Conservation (phyloP, 2,329 filamentous ascomycete species). For the Diaporthe velutina region DNA sequence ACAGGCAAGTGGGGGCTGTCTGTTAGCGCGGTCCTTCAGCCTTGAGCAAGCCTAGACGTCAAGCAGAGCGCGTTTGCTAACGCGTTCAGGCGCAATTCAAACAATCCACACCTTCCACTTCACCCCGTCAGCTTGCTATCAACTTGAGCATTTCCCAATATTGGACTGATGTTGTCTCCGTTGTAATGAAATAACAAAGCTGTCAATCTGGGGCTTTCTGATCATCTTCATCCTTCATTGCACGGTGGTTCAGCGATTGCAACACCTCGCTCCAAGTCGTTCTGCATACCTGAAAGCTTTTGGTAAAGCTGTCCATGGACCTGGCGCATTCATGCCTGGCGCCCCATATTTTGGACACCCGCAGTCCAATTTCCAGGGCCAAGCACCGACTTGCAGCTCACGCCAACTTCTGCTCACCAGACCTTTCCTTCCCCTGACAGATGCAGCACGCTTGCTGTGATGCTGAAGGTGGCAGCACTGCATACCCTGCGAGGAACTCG, state of each 20-base stretch:
- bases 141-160: neutral
- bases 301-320: neutral
- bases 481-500: neutral
- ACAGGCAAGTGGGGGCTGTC: constrained; percentile 2
- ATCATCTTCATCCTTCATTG: neutral
- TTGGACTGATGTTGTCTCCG: neutral
- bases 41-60: constrained; percentile 12
- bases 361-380: neutral
- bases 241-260: neutral
- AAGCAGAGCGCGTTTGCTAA: neutral
- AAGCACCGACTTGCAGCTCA: neutral
- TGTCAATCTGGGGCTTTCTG: too few species aligned
- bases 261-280: neutral
- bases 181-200: neutral
- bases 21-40: constrained; percentile 18
- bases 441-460: neutral
- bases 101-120: neutral
- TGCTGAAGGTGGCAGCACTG: neutral
- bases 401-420: neutral
- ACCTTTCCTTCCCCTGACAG: neutral
- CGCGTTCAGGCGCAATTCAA: neutral
- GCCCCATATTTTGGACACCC: neutral
- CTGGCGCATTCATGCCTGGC: neutral
- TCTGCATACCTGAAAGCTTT: neutral
- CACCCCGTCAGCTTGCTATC: too few species aligned